These are phyloP conservation scores for Coemansia sp. DNA, from an alignment of 192 early-diverging fungal genomes.

Conservation along the genomic window DNA sequence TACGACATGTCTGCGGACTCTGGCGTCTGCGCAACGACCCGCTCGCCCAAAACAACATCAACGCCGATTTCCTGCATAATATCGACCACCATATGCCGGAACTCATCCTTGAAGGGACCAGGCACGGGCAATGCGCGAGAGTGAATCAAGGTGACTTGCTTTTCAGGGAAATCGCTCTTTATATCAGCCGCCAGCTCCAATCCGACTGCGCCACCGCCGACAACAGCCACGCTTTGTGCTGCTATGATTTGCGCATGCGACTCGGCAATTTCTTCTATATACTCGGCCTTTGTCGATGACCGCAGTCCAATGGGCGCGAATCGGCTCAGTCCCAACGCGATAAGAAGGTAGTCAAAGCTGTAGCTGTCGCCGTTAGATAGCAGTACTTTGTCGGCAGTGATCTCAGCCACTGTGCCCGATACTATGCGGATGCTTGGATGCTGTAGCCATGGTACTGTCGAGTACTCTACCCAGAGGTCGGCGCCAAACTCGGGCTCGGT, in stretches of 20 bases:
- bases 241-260: constrained; percentile 50
- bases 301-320: constrained; percentile 39
- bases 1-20: constrained; percentile 26
- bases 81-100: constrained; percentile 23
- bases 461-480: constrained; percentile 60
- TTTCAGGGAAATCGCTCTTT: constrained; percentile 41
- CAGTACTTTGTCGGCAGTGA: constrained; percentile 34
- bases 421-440: constrained; percentile 43
- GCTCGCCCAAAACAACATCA: constrained; percentile 31
- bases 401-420: constrained; percentile 44
- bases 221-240: constrained; percentile 59
- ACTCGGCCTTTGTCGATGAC: constrained; percentile 31
- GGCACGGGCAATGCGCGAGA: constrained; percentile 33
- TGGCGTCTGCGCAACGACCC: constrained; percentile 25
- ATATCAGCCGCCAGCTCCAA: constrained; percentile 77
- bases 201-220: constrained; percentile 78
- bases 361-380: constrained; percentile 28
- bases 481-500: constrained; percentile 55
- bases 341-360: constrained; percentile 58
- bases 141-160: constrained; percentile 48
- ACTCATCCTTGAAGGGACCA: constrained; percentile 39
- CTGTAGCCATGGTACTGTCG: constrained; percentile 35
- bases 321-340: constrained; percentile 57
- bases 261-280: constrained; percentile 15
- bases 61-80: constrained; percentile 37